Evolutionary conservation across 306 rosid genomes (phyloP).

Genomic region (Rosa lucieae): DNA sequence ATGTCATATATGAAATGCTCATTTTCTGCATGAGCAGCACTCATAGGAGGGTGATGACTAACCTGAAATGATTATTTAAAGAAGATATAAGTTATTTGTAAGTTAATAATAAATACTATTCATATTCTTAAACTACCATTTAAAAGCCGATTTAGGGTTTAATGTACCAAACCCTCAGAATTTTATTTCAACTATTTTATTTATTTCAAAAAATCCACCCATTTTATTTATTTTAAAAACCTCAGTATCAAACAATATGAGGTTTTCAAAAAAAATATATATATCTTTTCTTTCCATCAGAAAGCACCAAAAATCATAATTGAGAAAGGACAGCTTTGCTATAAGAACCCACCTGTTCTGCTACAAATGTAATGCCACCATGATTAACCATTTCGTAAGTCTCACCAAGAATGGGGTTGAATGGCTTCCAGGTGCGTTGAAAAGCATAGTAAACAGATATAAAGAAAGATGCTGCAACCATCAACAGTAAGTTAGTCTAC

Average conservation of each 20-base stretch:
- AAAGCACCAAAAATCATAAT: not conserved
- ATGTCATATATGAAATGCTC: constrained; percentile 83
- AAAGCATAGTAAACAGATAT: constrained; percentile 88
- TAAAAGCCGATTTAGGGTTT: not conserved
- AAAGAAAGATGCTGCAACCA: constrained; percentile 80
- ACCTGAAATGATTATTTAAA: constrained; percentile 49
- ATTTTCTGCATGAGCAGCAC: constrained; percentile 96
- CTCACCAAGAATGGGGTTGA: constrained; percentile 96
- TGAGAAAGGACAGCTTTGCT: not conserved
- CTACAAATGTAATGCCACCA: constrained; percentile 67
- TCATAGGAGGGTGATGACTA: constrained; percentile 96
- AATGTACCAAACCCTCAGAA: not conserved
- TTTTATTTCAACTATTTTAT: too few species aligned
- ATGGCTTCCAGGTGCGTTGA: constrained; percentile 97
- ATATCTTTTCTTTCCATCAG: not conserved
- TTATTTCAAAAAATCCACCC: not conserved
- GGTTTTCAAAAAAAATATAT: too few species aligned
- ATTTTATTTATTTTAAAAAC: not conserved
- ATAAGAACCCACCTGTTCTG: constrained; percentile 72
- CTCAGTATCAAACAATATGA: not conserved
- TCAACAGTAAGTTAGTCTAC: constrained; percentile 8
- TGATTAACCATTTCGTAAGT: constrained; percentile 87
- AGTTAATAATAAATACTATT: not conserved
- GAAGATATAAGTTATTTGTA: not conserved
- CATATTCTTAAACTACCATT: not conserved